Conservation (phyloP, 129 eudicot genomes). For the Gnaphalium uliginosum region DNA sequence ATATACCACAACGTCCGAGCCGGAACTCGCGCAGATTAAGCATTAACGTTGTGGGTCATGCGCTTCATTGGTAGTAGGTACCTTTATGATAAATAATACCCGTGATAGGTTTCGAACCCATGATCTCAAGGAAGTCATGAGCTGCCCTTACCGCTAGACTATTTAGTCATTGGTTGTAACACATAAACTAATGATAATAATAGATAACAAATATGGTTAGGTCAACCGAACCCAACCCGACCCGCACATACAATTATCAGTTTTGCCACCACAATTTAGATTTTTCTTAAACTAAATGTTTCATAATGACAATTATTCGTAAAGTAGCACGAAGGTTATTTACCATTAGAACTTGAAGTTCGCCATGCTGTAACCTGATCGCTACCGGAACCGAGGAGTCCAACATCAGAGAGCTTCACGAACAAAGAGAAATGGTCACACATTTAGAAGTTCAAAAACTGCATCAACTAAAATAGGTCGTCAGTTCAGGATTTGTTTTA, state of each 20-base stretch:
- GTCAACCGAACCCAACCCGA: background rate
- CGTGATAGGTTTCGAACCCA: too few species aligned
- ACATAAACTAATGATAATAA: background rate
- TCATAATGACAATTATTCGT: background rate
- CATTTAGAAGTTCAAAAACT: slow-evolving; percentile 14
- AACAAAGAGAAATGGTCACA: background rate
- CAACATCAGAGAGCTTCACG: slow-evolving; percentile 66
- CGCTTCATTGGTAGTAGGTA: too few species aligned
- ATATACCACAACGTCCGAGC: too few species aligned
- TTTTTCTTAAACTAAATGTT: too few species aligned
- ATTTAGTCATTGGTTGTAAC: too few species aligned
- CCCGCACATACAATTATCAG: background rate
- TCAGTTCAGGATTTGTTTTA: background rate
- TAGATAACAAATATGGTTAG: background rate
- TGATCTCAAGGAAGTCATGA: too few species aligned
- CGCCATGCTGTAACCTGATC: slow-evolving; percentile 37
- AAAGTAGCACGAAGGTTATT: background rate
- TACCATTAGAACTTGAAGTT: slow-evolving; percentile 52
- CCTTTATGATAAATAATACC: too few species aligned
- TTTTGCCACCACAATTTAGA: background rate
- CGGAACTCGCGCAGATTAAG: too few species aligned
- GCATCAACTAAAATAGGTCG: too few species aligned
- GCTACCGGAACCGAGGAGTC: slow-evolving; percentile 51
- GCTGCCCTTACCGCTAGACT: too few species aligned
- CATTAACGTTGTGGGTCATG: too few species aligned